Conservation (phyloP, 2,329 filamentous ascomycete genomes). For the Colletotrichum sp. region DNA sequence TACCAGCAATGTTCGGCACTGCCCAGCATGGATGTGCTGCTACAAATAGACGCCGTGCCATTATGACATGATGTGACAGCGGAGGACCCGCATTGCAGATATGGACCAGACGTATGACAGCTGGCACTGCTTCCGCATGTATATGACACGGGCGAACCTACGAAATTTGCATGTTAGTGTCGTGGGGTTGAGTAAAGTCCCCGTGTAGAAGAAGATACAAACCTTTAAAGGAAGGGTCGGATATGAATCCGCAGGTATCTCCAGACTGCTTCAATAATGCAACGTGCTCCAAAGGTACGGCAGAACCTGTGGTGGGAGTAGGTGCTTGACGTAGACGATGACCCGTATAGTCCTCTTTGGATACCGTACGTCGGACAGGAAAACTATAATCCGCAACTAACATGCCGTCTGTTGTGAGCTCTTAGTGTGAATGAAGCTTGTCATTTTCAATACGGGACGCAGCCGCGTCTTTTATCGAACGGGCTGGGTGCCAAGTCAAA, state of each 20-base stretch:
- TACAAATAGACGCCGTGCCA: rapidly evolving
- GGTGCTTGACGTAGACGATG: rapidly evolving
- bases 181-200: rapidly evolving
- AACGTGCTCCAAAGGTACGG: too few relatives aligned
- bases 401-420: background rate
- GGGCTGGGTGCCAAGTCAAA: background rate
- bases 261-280: too few relatives aligned
- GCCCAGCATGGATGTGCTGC: background rate
- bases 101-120: background rate
- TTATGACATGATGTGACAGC: background rate
- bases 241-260: background rate
- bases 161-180: background rate
- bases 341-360: background rate
- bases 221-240: background rate
- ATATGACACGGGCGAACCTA: background rate
- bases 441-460: background rate
- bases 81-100: rapidly evolving
- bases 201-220: rapidly evolving
- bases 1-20: background rate
- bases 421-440: background rate
- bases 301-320: background rate
- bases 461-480: background rate
- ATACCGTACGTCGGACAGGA: background rate
- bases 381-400: rapidly evolving
- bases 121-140: background rate